Evolutionary conservation across 2,329 filamentous ascomycete genomes (phyloP), one percentile per base, ranked within the genome.

Genomic region (Rutstroemia sp.): DNA sequence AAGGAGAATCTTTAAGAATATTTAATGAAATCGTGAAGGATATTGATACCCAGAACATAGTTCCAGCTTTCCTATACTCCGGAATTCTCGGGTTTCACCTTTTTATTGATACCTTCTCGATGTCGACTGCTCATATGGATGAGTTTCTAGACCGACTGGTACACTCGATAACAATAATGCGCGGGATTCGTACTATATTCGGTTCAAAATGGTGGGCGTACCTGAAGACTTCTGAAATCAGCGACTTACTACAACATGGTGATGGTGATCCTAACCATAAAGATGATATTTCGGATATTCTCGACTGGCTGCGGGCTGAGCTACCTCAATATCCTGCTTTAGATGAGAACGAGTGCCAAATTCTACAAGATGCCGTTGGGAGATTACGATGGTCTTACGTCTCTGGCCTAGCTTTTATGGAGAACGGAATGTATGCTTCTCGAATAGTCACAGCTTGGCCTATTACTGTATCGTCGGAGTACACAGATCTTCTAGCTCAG

Each of bases 91-190:
- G 69, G 25, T 62, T 73, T 3, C 70, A 73, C 54, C 65, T 69
- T 45, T 69, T 76, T 30, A 69, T 66, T 46, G 68, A 73, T 7
- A 69, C 70, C 1, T 68, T 75, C 1, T 48, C 64, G 16, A 65
- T 60, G 19, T 62, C 68, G 7, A 63, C 67, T 51, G 38, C 14
- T 0, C 70, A 70, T 40, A 56, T 70, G 5, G 61, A 66, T 6
- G 56, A 53, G 19, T 62, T 34, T 34, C 30, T 34, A 12, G 30
- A 34, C 10, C 30, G 9, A 3, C 30, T 70, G 9, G 61, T 70
- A 9, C 61, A 67, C 21, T 66, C 65, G 19, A 58, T 67, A 2
- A 57, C 56, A 3, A 46, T 71, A 5, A 63, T 69, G 30, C 60
- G 63, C 5, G 69, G 69, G 2, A 61, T 70, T 3, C 59, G 65